Evolutionary conservation across 306 rosid species (phyloP).

Genomic region (Vicia sativa): DNA sequence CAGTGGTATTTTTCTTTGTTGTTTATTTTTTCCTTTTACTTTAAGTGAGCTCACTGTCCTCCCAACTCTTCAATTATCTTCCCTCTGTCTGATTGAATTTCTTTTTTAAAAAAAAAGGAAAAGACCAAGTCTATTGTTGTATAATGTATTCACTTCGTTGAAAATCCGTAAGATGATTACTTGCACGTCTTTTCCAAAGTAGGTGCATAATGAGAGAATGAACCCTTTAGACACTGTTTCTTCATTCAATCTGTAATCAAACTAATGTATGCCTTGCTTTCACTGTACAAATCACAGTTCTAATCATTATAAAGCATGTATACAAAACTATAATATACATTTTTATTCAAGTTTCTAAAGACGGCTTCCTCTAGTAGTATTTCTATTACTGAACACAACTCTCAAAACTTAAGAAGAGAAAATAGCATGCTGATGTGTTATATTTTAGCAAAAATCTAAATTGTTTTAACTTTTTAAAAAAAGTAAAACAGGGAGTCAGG

Average conservation of each 20-base stretch:
- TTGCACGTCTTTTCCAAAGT: slow-evolving; percentile 20
- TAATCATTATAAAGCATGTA: not conserved
- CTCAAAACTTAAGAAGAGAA: slow-evolving; percentile 2
- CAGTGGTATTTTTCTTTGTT: slow-evolving; percentile 9
- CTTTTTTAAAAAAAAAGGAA: slow-evolving; percentile 22
- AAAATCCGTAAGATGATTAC: slow-evolving; percentile 24
- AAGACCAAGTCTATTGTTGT: not conserved
- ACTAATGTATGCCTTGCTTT: slow-evolving; percentile 14
- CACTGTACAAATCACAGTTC: not conserved
- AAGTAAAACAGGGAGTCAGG: slow-evolving; percentile 9
- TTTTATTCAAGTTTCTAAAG: slow-evolving; percentile 3
- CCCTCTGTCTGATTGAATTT: slow-evolving; percentile 16
- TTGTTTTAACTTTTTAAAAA: not conserved
- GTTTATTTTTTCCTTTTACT: slow-evolving; percentile 26
- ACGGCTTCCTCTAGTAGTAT: slow-evolving; percentile 23
- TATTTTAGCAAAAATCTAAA: not conserved
- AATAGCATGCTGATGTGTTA: slow-evolving; percentile 4
- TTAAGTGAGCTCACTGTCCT: slow-evolving; percentile 4
- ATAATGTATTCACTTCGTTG: slow-evolving; percentile 5
- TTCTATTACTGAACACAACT: slow-evolving; percentile 13
- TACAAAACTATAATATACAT: not conserved
- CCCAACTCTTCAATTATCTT: slow-evolving; percentile 13
- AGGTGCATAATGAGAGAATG: not conserved
- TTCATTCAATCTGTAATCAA: slow-evolving; percentile 22
- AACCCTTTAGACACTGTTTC: not conserved